Evolutionary conservation across 2,329 filamentous ascomycete species (phyloP), one percentile per base, ranked within the genome.

Genomic region (Pyricularia grisea): DNA sequence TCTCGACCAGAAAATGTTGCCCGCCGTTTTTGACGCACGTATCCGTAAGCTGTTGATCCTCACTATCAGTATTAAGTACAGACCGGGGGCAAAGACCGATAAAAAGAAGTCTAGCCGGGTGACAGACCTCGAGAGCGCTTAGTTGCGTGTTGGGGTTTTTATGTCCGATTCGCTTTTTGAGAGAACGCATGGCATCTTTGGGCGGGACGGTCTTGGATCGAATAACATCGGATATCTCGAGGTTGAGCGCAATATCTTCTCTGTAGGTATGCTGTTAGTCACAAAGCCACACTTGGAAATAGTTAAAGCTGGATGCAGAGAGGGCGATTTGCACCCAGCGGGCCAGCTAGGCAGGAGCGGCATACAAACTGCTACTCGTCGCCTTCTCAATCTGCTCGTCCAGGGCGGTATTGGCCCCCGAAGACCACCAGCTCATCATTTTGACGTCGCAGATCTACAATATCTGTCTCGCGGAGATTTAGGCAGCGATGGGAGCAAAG

Each of bases 1-100:
- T 95, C 81, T 99, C 95, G 73, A 90, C 86, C 67, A 99, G 89
- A 79, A 99, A 99, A 80, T 99, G 95, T 58, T 91, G 87, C 74
- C 95, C 95, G 70, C 95, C 95, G 83, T 99, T 99, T 83, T 99
- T 99, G 71, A 98, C 93, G 78, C 95, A 99, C 0, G 95, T 98
- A 81, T 99, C 95, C 73, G 94, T 97, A 75, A 99, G 90, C 93
- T 88, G 71, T 68, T 64, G 63, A 14, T 28, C 3, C 12, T 27
- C 58, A 28, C 30, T 12, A 25, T 60, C 20, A 55, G 68, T 66
- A 17, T 25, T 55, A 31, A 42, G n/a, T 63, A 9, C 27, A 23
- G 11, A 23, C 4, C 25, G n/a, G 20, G 33, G 63, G 17, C n/a
- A 50, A n/a, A 20, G 7, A 17, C 2, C 17, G 25, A 25, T 33